These are phyloP conservation scores for Cinnamomum micranthum DNA, from an alignment of 164 flowering plant genomes.

Conservation along the genomic window DNA sequence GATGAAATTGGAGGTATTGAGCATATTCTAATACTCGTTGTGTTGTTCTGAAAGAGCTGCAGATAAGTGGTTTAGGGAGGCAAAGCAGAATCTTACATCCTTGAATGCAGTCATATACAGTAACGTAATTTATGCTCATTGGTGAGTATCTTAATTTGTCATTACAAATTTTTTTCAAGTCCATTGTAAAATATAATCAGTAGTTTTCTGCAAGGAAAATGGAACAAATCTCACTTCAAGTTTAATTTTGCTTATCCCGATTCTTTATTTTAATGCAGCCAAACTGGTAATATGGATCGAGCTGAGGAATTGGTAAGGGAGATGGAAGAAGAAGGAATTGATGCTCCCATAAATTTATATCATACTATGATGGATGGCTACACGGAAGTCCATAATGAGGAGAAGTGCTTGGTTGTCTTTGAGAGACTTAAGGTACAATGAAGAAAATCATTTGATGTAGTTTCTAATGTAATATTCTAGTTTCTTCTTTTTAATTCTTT, in stretches of 20 bases:
- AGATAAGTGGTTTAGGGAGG: constrained; percentile 89
- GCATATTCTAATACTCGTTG: neutral
- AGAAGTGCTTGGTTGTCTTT: constrained; percentile 78
- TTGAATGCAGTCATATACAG: constrained; percentile 83
- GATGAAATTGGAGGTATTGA: too few relatives aligned
- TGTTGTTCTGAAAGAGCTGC: constrained; percentile 77
- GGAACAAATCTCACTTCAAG: neutral
- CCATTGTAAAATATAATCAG: neutral
- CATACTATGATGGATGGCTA: constrained; percentile 99
- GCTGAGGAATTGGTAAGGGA: constrained; percentile 90
- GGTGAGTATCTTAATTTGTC: constrained; percentile 37
- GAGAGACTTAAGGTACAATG: constrained; percentile 74
- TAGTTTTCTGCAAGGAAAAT: neutral
- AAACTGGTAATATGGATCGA: constrained; percentile 65
- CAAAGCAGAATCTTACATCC: constrained; percentile 50
- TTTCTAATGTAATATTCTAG: neutral
- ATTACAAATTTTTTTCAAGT: neutral
- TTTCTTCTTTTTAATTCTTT: too few relatives aligned
- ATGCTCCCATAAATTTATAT: constrained; percentile 82
- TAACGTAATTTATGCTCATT: constrained; percentile 82
- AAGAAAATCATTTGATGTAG: neutral
- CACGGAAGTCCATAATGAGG: constrained; percentile 72
- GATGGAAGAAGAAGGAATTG: constrained; percentile 97
- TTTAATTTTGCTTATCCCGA: too few relatives aligned
- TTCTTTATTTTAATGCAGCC: constrained; percentile 38